Evolutionary conservation across 257 asterid genomes (phyloP), one percentile per base, ranked within the genome.

Genomic region (Osmanthus fragrans): DNA sequence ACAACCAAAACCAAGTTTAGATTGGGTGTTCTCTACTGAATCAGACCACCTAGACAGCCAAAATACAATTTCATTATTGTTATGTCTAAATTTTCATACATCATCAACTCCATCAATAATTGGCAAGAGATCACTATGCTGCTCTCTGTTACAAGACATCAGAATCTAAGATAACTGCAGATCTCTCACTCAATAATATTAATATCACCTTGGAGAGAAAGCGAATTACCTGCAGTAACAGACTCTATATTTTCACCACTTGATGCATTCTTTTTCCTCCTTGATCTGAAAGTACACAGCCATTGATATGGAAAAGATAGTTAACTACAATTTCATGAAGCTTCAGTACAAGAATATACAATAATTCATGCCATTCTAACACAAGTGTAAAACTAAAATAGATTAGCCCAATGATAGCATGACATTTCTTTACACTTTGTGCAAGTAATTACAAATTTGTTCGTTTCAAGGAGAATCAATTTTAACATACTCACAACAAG

Each of bases 261-360:
- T 29, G 95, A 77, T 37, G 90, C 87, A 83, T 79, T 90, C 92
- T 92, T 92, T 84, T 90, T 92, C 82, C 96, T 91, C 88, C 95
- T 91, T 81, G 96, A 91, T 86, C 97, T 92, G 92, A 64, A 68
- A 23, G 21, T 39, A 49, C 5, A 74, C 39, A 54, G 65, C 3
- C 2, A 60, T 7, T 58, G 23, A 2, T 13, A 39, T 32, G 9
- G 69, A 54, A 54, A 54, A 37, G 5, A 34, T 7, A 70, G 30
- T 21, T 47, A 39, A 33, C 42, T 13, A 23, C 33, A 9, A 40
- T 15, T 54, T 12, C 69, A 23, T 10, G 37, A 70, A 11, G 45
- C 37, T 51, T 13, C 37, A 19, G 67, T 60, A 60, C 29, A 60
- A 60, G 12, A 2, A 60, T 7, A 60, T 8, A 21, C 13, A 60